Evolutionary conservation across 352 stramenopile species (phyloP).

Genomic region (Phytophthora ohioensis): DNA sequence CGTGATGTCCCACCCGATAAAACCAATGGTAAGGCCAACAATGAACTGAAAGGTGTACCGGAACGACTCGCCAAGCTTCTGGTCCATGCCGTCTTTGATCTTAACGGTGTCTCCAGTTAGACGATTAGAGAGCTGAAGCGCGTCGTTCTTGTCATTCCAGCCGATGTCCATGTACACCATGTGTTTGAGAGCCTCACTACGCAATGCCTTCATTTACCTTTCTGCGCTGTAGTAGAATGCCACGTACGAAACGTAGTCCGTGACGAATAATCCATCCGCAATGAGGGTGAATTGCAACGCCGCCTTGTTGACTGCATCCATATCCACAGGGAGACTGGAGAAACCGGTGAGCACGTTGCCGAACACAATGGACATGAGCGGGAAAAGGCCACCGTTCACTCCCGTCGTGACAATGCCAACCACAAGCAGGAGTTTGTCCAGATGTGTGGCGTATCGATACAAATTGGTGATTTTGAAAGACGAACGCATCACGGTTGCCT

Average conservation of each 20-base stretch:
- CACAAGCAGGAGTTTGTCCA: conserved; percentile 40
- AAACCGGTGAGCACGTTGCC: conserved; percentile 48
- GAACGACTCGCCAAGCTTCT: conserved; percentile 49
- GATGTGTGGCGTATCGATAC: conserved; percentile 44
- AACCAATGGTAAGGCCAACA: conserved; percentile 46
- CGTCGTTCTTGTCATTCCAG: conserved; percentile 55
- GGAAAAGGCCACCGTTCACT: conserved; percentile 51
- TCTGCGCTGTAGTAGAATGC: conserved; percentile 50
- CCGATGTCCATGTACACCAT: conserved; percentile 56
- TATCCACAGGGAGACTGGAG: conserved; percentile 32
- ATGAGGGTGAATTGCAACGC: conserved; percentile 46
- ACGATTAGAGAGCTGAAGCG: conserved; percentile 44
- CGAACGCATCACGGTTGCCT: not conserved
- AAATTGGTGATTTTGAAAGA: conserved; percentile 40
- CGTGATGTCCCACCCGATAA: conserved; percentile 53
- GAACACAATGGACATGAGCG: conserved; percentile 57
- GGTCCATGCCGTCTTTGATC: conserved; percentile 58
- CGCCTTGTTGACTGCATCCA: conserved; percentile 31
- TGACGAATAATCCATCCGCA: conserved; percentile 45
- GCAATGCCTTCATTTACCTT: conserved; percentile 50
- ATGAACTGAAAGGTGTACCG: conserved; percentile 46
- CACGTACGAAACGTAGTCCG: conserved; percentile 46
- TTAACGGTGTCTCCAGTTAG: conserved; percentile 48
- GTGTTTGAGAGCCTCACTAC: conserved; percentile 44
- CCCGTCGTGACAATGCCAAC: conserved; percentile 35